phyloP scores from a whole-genome alignment of 2,329 filamentous ascomycete species.

The Lachnellula willkommii region DNA sequence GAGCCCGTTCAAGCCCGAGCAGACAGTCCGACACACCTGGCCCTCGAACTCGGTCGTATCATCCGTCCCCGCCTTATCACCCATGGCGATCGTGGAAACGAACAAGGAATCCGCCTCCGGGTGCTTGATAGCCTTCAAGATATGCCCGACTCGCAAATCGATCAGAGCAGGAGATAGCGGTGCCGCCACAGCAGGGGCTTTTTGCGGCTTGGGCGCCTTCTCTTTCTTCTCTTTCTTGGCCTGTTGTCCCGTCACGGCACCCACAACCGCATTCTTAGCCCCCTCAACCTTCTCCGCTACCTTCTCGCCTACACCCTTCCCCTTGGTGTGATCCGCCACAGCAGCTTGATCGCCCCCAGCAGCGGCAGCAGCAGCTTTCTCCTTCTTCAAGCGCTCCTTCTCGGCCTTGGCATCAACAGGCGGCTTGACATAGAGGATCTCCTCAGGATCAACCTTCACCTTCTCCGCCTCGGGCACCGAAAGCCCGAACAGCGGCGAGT shows the following conservation, averaged over 20 bases:
- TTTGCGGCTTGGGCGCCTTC: conserved; percentile 72
- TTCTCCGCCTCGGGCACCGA: conserved; percentile 67
- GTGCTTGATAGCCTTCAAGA: conserved; percentile 91
- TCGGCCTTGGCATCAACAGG: conserved; percentile 87
- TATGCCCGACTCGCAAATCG: conserved; percentile 93
- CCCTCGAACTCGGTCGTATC: conserved; percentile 91
- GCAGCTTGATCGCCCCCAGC: conserved; percentile 45
- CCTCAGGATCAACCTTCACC: conserved; percentile 70
- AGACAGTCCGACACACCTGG: conserved; percentile 88
- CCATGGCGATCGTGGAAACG: conserved; percentile 92
- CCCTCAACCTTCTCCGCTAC: conserved; percentile 12
- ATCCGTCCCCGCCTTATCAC: conserved; percentile 76
- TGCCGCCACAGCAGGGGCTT: conserved; percentile 62
- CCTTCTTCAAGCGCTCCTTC: conserved; percentile 95
- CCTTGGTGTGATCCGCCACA: conserved; percentile 57
- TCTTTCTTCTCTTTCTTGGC: conserved; percentile 83
- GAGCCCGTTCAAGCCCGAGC: conserved; percentile 91
- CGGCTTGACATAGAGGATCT: conserved; percentile 82
- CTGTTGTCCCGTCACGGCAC: conserved; percentile 31
- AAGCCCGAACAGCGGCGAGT: conserved; percentile 69
- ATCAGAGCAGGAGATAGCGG: conserved; percentile 80
- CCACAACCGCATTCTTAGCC: conserved; percentile 37
- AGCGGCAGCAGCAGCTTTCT: conserved; percentile 67
- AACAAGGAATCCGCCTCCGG: conserved; percentile 94
- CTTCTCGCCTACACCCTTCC: conserved; percentile 36